Evolutionary conservation across 495 filamentous ascomycete genomes (phyloP), one percentile per base, ranked within the genome.

Genomic region (Immersiella caudata): DNA sequence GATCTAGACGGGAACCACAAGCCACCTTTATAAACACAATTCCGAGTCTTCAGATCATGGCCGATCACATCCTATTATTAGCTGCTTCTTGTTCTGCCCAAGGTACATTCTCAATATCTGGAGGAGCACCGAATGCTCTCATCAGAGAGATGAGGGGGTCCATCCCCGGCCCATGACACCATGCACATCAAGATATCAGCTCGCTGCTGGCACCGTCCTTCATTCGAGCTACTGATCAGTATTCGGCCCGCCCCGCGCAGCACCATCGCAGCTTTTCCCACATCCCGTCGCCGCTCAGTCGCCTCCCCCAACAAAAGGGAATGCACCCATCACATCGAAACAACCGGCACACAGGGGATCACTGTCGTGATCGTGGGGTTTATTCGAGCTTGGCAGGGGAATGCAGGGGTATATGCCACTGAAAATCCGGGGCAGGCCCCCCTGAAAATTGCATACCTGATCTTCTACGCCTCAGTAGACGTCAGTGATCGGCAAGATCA

Each of bases 351-450:
- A 46, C 60, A n/a, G 60, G 60, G 60, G n/a, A 20, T 24, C 7
- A 18, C 33, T 64, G 62, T 64, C 62, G 62, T 64, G 49, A 55
- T 64, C 62, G 62, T 64, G 62, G 62, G 62, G 62, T 62, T 46
- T 14, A 14, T 46, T 27, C 12, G 35, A 12, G 18, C 60, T 62
- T 62, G 60, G 60, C 60, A 22, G 26, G 36, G 20, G 18, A 7
- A 50, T 21, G 12, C 16, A 24, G 21, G 35, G 36, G 21, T 9
- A 9, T n/a, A 24, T 11, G 1, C 6, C 35, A 35, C 18, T 62
- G 21, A 21, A 62, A 50, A 24, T 25, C 35, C 33, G 36, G 36
- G 36, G 36, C 36, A 12, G 1, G 35, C 6, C 18, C 8, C 7
- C 20, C n/a, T 26, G 29, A 9, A 50, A 14, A 46, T 62, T 50